These are phyloP conservation scores for Carex cristatella DNA, from an alignment of 176 grass and related monocot species.

Conservation along the genomic window DNA sequence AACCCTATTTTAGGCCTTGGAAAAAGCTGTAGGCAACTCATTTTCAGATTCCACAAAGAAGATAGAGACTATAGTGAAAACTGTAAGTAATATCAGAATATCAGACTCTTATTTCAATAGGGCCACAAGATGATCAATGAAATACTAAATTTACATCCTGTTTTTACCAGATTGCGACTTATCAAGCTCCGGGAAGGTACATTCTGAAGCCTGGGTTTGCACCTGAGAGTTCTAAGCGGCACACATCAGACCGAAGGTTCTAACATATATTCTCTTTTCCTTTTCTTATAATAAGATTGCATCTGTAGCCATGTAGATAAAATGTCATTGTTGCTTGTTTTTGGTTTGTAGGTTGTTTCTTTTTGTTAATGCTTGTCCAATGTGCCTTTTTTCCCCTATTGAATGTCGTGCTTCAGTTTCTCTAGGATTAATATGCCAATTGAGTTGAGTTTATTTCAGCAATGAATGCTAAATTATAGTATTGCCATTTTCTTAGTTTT, in stretches of 20 bases:
- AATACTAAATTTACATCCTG: constrained; percentile 23
- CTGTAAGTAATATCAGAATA: constrained; percentile 53
- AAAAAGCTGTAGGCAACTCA: constrained; percentile 72
- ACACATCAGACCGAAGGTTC: constrained; percentile 57
- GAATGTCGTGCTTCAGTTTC: background rate
- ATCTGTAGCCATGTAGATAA: background rate
- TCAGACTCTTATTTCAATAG: background rate
- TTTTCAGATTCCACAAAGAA: constrained; percentile 62
- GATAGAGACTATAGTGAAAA: constrained; percentile 72
- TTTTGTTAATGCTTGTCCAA: background rate
- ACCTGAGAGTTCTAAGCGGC: constrained; percentile 46
- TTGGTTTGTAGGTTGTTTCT: background rate
- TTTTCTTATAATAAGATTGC: background rate
- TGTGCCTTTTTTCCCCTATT: background rate
- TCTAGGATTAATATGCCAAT: background rate
- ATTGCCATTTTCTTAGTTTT: background rate
- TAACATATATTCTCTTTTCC: background rate
- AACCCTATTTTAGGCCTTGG: constrained; percentile 55
- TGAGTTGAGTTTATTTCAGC: background rate
- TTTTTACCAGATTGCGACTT: constrained; percentile 68
- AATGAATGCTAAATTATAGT: background rate
- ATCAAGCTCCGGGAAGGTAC: constrained; percentile 70
- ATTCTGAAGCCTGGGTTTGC: constrained; percentile 72
- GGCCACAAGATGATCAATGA: background rate
- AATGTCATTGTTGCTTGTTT: background rate